Percentiles rank a stretch among this genome's conserved stretches.
Conservation (phyloP, 129 eudicot genomes). For the Gnaphalium uliginosum region DNA sequence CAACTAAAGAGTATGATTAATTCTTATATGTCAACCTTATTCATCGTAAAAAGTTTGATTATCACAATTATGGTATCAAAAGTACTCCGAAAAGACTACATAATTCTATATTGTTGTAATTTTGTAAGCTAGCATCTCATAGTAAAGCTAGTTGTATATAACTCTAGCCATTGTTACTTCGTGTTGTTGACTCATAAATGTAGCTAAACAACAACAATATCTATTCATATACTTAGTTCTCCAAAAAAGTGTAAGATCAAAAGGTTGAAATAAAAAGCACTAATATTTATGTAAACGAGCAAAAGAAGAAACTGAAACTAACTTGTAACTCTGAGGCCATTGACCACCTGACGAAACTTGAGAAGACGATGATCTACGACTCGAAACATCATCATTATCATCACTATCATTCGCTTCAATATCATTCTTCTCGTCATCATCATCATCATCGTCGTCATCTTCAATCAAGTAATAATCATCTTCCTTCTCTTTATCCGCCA, state of each 20-base stretch:
- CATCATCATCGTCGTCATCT: slow-evolving; percentile 21
- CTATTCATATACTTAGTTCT: neutral
- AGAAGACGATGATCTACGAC: slow-evolving; percentile 32
- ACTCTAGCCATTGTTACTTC: no score
- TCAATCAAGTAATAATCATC: slow-evolving; percentile 31
- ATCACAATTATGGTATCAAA: no score
- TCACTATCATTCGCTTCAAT: slow-evolving; percentile 26
- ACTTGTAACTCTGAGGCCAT: slow-evolving; percentile 60
- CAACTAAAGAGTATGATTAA: no score
- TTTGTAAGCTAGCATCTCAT: no score
- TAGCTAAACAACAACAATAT: slow-evolving; percentile 16
- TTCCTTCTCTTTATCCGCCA: slow-evolving; percentile 38
- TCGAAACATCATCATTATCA: slow-evolving; percentile 19
- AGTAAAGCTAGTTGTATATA: no score
- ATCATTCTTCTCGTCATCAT: slow-evolving; percentile 17
- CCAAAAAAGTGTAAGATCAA: neutral
- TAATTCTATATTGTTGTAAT: no score
- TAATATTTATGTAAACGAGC: neutral
- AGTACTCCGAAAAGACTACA: no score
- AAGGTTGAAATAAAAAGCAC: neutral
- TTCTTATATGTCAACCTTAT: no score
- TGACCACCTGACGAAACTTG: slow-evolving; percentile 28
- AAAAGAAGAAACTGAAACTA: neutral
- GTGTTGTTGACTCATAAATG: neutral
- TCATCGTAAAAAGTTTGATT: no score